A percentile compares a stretch with the other conserved stretches of the same genome.
Conservation (phyloP, 768 basidiomycete genomes). For the Podaxis sp. region DNA sequence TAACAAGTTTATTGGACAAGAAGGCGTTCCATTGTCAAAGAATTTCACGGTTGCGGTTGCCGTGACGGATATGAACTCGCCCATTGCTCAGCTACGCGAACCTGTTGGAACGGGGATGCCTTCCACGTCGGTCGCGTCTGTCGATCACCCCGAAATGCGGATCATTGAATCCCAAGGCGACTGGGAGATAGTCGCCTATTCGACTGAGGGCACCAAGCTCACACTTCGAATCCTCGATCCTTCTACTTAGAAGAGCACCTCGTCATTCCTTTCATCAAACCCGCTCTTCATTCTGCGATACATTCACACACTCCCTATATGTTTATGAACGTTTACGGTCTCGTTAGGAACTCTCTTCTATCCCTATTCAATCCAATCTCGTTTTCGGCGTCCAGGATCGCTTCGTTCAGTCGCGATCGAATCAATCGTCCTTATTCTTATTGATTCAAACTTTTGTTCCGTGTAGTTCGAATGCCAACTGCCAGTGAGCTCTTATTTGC, state of each 20-base stretch:
- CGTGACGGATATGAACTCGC: constrained; percentile 24
- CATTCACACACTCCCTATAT: not conserved
- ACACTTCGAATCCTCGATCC: constrained; percentile 55
- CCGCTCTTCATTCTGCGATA: not conserved
- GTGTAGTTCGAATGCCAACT: not conserved
- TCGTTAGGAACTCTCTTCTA: not conserved
- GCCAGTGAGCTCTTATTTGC: not conserved
- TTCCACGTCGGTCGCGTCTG: constrained; percentile 32
- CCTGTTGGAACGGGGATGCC: constrained; percentile 23
- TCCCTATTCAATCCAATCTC: not conserved
- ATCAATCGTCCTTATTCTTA: constrained; percentile 7
- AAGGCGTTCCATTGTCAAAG: constrained; percentile 51
- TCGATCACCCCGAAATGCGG: constrained; percentile 37
- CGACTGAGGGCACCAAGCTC: constrained; percentile 50
- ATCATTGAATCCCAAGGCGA: constrained; percentile 57
- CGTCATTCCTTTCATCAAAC: constrained; percentile 11
- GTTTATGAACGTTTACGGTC: not conserved
- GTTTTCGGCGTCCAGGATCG: not conserved
- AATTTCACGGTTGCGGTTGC: constrained; percentile 57
- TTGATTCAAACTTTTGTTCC: not conserved
- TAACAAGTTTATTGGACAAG: constrained; percentile 67
- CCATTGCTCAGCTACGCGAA: constrained; percentile 10
- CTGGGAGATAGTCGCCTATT: constrained; percentile 52
- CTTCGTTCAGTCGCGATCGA: not conserved
- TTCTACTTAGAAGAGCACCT: constrained; percentile 11